These are phyloP conservation scores for Zizania latifolia DNA, from an alignment of 176 grass and related monocot genomes.

Conservation along the genomic window DNA sequence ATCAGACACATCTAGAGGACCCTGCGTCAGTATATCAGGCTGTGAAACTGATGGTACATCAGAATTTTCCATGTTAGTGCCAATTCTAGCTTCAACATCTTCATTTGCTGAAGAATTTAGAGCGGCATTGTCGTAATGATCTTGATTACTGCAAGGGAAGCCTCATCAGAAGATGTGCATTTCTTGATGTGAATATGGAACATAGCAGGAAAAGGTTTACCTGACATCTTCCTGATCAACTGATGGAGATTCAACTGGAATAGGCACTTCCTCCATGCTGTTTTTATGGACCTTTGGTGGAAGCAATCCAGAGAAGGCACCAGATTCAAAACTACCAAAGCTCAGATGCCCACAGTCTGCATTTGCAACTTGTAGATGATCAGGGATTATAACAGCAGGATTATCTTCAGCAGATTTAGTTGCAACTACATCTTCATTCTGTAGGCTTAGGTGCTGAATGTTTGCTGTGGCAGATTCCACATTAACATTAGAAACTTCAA, in stretches of 20 bases:
- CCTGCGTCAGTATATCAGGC: constrained; percentile 65
- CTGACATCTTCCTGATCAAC: constrained; percentile 53
- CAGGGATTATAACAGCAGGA: constrained; percentile 88
- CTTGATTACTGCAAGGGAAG: constrained; percentile 65
- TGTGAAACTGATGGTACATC: constrained; percentile 64
- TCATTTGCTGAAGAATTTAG: constrained; percentile 45
- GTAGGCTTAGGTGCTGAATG: constrained; percentile 72
- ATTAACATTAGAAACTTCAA: constrained; percentile 44
- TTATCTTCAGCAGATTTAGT: constrained; percentile 53
- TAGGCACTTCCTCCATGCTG: constrained; percentile 36
- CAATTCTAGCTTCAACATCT: constrained; percentile 42
- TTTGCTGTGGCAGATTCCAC: constrained; percentile 41
- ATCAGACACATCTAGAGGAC: constrained; percentile 41
- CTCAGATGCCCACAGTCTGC: constrained; percentile 79
- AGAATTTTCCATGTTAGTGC: constrained; percentile 44
- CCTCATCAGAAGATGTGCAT: constrained; percentile 3
- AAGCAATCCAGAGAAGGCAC: constrained; percentile 94
- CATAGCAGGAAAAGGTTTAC: constrained; percentile 14
- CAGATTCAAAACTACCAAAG: constrained; percentile 97
- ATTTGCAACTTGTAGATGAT: constrained; percentile 80
- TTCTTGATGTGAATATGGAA: neutral
- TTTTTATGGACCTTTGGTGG: constrained; percentile 42
- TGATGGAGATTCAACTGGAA: constrained; percentile 50
- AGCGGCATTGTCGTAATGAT: constrained; percentile 41
- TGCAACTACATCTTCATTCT: constrained; percentile 51